These are phyloP conservation scores for Leccinum boreale DNA, from an alignment of 768 basidiomycete genomes.

Conservation along the genomic window DNA sequence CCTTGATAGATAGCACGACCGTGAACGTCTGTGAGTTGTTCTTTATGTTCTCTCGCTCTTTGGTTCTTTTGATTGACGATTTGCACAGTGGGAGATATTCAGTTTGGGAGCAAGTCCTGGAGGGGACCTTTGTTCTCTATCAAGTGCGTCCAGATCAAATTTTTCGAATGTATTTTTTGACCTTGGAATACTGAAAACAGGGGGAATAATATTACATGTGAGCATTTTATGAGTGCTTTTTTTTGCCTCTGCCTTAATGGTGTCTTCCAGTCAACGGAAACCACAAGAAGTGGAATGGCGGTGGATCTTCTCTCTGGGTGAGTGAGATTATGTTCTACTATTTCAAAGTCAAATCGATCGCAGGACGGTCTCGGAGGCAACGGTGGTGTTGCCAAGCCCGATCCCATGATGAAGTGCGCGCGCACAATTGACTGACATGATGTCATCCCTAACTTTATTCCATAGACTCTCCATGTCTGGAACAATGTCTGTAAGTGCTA, in stretches of 20 bases:
- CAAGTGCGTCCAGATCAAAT: constrained; percentile 31
- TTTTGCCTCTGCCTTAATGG: neutral
- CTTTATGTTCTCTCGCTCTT: neutral
- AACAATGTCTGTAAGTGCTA: constrained; percentile 24
- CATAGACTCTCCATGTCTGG: constrained; percentile 41
- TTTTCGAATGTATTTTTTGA: neutral
- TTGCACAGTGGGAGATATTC: constrained; percentile 51
- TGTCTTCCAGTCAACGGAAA: constrained; percentile 37
- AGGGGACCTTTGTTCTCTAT: constrained; percentile 52
- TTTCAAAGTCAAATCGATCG: neutral
- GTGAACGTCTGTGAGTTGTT: constrained; percentile 52
- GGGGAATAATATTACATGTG: constrained; percentile 48
- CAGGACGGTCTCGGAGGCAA: constrained; percentile 27
- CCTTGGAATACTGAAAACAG: constrained; percentile 24
- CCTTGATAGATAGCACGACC: constrained; percentile 45
- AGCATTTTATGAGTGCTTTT: constrained; percentile 9
- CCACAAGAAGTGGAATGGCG: constrained; percentile 39
- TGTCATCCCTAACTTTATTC: neutral
- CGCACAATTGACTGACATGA: neutral
- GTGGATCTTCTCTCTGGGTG: constrained; percentile 45
- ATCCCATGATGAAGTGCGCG: constrained; percentile 41
- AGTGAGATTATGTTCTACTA: neutral
- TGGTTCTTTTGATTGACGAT: neutral
- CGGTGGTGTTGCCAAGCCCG: constrained; percentile 20
- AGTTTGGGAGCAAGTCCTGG: constrained; percentile 53